These are phyloP conservation scores for Kitagawia praeruptora DNA, from an alignment of 129 eudicot species.

Conservation along the genomic window DNA sequence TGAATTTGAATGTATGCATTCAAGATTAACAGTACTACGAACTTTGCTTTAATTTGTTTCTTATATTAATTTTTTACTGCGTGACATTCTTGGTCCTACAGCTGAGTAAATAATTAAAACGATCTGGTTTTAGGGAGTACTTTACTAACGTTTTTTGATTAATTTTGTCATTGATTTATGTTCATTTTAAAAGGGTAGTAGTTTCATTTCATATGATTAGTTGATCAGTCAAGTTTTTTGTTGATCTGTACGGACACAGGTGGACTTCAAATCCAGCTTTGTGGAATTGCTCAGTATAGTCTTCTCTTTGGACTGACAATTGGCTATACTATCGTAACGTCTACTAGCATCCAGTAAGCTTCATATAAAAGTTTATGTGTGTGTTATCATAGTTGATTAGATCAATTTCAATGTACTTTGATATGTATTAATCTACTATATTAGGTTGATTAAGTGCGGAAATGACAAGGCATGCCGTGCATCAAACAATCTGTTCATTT, in stretches of 20 bases:
- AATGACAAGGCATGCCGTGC: conserved; percentile 18
- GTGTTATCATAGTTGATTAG: not conserved
- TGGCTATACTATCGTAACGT: conserved; percentile 1
- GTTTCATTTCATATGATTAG: not conserved
- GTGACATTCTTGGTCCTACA: not conserved
- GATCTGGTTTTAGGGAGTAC: not conserved
- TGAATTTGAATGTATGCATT: no score
- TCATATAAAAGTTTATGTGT: not conserved
- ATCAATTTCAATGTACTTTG: not conserved
- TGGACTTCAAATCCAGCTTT: conserved; percentile 4
- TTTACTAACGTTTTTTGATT: not conserved
- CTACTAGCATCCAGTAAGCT: conserved; percentile 7
- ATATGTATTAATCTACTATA: not conserved
- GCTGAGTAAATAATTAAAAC: no score
- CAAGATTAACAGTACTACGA: not conserved
- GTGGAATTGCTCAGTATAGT: conserved; percentile 6
- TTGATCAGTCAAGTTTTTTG: not conserved
- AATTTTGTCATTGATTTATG: not conserved
- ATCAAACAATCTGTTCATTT: conserved; percentile 29
- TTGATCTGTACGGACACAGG: not conserved
- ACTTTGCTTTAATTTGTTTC: not conserved
- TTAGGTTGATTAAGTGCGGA: conserved; percentile 36
- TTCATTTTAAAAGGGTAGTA: not conserved
- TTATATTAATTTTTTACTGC: not conserved
- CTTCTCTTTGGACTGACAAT: conserved; percentile 4